These are phyloP conservation scores for Abortiporus biennis DNA, from an alignment of 1,284 basidiomycete species.

Conservation along the genomic window DNA sequence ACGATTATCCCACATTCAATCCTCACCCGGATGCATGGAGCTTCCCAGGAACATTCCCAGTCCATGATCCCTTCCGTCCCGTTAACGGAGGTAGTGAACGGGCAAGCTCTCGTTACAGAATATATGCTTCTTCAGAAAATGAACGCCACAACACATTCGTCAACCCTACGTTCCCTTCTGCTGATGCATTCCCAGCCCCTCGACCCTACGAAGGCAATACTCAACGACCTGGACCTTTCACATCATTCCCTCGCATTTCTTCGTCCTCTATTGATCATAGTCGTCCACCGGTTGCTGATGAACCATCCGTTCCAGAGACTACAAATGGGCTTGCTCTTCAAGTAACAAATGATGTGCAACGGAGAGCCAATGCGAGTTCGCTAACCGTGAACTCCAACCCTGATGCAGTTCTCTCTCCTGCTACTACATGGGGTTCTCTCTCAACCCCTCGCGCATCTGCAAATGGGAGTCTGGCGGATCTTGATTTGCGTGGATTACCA, in stretches of 20 bases:
- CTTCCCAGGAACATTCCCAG: no score
- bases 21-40: no score
- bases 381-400: not conserved
- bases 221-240: not conserved
- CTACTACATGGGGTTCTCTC: conserved; percentile 14
- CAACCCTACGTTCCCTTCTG: no score
- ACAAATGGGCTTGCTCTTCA: not conserved
- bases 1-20: no score
- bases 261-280: no score
- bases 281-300: not conserved
- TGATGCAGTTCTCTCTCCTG: conserved; percentile 9
- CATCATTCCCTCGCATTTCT: not conserved
- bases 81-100: no score
- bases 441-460: conserved; percentile 9
- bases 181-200: no score
- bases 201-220: not conserved
- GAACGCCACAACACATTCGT: no score
- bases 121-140: no score
- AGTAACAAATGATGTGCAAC: not conserved
- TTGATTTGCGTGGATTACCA: conserved; percentile 9
- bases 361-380: no score
- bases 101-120: no score
- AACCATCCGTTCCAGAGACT: not conserved
- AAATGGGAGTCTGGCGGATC: conserved; percentile 11
- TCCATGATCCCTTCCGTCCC: no score